Evolutionary conservation across 345 rosid genomes (phyloP).

Genomic region (Heritiera fomes): DNA sequence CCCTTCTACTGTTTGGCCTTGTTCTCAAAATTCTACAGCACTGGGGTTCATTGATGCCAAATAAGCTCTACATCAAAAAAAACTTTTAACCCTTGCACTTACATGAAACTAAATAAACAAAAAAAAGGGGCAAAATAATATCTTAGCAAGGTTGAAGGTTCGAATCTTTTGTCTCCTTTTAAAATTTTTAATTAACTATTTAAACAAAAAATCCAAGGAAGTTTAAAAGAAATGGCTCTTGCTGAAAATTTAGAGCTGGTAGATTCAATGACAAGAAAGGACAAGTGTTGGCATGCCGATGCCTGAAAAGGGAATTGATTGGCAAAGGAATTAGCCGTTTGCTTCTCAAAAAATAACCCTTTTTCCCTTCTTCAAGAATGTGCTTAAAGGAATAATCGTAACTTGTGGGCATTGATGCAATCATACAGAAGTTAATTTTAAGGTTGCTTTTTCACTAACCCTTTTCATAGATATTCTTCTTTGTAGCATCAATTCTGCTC

Average conservation of each 20-base stretch:
- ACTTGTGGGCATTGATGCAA: slow-evolving; percentile 45
- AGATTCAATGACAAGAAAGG: slow-evolving; percentile 30
- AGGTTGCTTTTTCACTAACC: slow-evolving; percentile 39
- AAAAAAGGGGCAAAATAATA: no score
- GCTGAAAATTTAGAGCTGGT: not conserved
- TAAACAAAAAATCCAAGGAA: no score
- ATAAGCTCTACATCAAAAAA: no score
- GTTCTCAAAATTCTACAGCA: no score
- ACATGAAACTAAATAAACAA: no score
- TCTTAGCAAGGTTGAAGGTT: no score
- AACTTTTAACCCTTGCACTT: no score
- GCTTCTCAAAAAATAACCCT: slow-evolving; percentile 8
- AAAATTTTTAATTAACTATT: no score
- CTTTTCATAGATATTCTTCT: slow-evolving; percentile 41
- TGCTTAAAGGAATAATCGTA: slow-evolving; percentile 34
- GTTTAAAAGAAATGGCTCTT: not conserved
- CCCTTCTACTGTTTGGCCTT: no score
- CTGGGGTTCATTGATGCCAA: no score
- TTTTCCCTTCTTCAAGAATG: slow-evolving; percentile 24
- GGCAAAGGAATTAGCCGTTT: slow-evolving; percentile 19
- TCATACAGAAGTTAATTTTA: slow-evolving; percentile 39
- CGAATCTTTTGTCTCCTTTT: no score
- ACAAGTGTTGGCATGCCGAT: slow-evolving; percentile 12
- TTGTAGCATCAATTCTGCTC: slow-evolving; percentile 45
- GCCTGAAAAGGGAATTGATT: not conserved